These are phyloP conservation scores for Zalerion maritima DNA, from an alignment of 495 filamentous ascomycete species.

Conservation along the genomic window DNA sequence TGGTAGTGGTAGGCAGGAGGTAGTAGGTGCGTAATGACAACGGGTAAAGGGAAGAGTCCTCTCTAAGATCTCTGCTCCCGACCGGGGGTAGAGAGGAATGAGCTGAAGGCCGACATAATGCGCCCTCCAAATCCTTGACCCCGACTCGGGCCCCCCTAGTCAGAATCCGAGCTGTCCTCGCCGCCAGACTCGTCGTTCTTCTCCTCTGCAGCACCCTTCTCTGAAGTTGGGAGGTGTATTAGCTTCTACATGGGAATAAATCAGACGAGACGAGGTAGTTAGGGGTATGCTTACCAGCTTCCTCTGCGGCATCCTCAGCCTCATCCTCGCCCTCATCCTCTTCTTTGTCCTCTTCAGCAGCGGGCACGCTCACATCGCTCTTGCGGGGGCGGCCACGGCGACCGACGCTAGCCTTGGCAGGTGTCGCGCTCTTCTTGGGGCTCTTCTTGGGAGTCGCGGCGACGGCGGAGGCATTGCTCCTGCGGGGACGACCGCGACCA, in stretches of 20 bases:
- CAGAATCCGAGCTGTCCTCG: conserved; percentile 1
- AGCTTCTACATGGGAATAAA: too few relatives aligned
- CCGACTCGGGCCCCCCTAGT: too few relatives aligned
- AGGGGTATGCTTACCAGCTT: conserved; percentile 8
- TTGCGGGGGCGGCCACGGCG: conserved; percentile 9
- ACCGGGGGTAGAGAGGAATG: too few relatives aligned
- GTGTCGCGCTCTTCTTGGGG: conserved; percentile 7
- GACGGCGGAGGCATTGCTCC: conserved; percentile 8
- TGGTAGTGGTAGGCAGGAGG: too few relatives aligned
- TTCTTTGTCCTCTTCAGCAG: conserved; percentile 10
- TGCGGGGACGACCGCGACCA: conserved; percentile 23
- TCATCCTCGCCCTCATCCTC: conserved; percentile 4
- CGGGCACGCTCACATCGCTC: conserved; percentile 9
- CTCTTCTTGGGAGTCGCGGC: conserved; percentile 10
- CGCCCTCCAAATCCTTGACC: too few relatives aligned
- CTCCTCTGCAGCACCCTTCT: conserved; percentile 8
- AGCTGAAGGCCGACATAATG: too few relatives aligned
- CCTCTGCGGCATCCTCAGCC: conserved; percentile 3
- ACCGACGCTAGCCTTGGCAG: conserved; percentile 8
- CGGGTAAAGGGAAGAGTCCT: too few relatives aligned
- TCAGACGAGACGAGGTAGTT: background rate
- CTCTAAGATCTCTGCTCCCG: too few relatives aligned
- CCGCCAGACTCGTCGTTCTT: conserved; percentile 2
- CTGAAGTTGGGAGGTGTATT: too few relatives aligned
- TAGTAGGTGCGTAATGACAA: too few relatives aligned